Conservation (phyloP, 1,284 basidiomycete genomes). For the Quambalaria eucalypti region DNA sequence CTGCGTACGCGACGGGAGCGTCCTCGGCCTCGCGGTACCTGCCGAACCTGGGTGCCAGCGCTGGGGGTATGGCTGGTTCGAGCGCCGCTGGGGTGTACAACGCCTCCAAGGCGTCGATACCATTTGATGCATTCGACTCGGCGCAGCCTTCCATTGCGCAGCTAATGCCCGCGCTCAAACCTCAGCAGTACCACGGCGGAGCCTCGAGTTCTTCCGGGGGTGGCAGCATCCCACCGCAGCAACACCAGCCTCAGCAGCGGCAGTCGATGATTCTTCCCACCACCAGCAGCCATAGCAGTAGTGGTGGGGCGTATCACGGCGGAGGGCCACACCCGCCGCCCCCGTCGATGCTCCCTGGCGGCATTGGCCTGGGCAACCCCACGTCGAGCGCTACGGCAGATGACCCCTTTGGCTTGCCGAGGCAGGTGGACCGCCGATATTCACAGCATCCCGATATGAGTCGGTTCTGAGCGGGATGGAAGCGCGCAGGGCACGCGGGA, state of each 20-base stretch:
- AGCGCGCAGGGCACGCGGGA: no score
- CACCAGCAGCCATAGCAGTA: no score
- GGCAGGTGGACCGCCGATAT: no score
- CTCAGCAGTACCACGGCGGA: constrained; percentile 8
- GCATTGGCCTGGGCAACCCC: no score
- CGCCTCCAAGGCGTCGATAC: background rate
- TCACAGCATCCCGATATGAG: no score
- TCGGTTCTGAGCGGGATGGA: no score
- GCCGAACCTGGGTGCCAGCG: no score
- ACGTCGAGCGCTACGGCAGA: no score
- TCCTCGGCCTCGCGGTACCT: background rate
- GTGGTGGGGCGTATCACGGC: no score
- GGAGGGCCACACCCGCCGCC: background rate
- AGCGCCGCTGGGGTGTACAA: background rate
- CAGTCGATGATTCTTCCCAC: background rate
- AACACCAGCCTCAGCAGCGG: background rate
- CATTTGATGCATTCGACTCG: constrained; percentile 9
- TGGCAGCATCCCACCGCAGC: background rate
- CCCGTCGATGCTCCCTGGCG: background rate
- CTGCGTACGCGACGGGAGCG: constrained; percentile 1
- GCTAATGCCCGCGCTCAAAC: constrained; percentile 8
- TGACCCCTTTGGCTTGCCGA: no score
- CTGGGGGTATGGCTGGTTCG: background rate
- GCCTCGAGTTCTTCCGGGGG: no score
- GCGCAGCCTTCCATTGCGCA: constrained; percentile 7